Evolutionary conservation across 2,329 filamentous ascomycete species (phyloP), one percentile per base, ranked within the genome.

Genomic region (Parascedosporium putredinis): DNA sequence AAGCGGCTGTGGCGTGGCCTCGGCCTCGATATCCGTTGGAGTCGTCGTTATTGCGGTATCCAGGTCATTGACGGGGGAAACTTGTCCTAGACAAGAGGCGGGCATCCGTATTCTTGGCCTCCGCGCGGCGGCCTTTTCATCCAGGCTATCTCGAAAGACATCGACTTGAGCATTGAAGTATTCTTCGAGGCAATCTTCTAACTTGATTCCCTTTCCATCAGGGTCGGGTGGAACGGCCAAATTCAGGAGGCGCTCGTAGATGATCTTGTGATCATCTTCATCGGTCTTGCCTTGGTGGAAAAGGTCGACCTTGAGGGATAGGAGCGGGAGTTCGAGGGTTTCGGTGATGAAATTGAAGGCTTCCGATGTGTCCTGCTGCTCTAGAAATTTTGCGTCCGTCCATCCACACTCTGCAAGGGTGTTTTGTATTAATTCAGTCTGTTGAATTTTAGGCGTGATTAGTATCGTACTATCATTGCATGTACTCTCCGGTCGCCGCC

Each of bases 141-240:
- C 76, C 27, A 73, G 65, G 49, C 74, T 76, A 51, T 91, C 85
- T 48, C 91, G 78, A 56, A 85, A 83, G 2, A 98, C 89, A 59
- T 96, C 89, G 49, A 98, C 88, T 50, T 82, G 78, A 51, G 90
- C 90, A 65, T 97, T 96, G 74, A 97, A 97, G 60, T 96, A 97
- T 49, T 85, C 83, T 62, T 96, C 90, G 16, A 98, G 68, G 58
- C 91, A 97, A 56, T 94, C 86, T 65, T 97, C 93, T 18, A 98
- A 69, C 24, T 84, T 89, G 53, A 96, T 76, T 2, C 76, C 74
- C 52, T 80, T 81, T 22, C 81, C 83, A 43, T 86, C 79, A 5
- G 81, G 75, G 46, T 87, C 83, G 1, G 83, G 74, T 0, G 88
- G 87, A n/a, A 98, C 86, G 1, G 89, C 90, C 36, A 98, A 79